Evolutionary conservation across 306 rosid species (phyloP), one percentile per base, ranked within the genome.

Genomic region (Lagenaria siceraria): DNA sequence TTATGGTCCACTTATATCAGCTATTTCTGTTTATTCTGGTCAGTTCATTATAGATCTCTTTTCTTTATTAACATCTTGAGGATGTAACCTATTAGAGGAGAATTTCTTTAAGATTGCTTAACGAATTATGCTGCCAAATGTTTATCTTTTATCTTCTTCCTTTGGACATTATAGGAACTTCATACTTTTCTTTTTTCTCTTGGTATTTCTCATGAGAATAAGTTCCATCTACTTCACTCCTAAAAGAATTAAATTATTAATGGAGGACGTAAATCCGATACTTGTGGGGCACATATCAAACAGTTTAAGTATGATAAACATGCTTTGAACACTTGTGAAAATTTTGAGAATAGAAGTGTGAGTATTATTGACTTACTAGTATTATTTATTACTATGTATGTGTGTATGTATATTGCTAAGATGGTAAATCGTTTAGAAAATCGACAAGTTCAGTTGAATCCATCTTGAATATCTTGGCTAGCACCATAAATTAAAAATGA

Each of bases 1-100:
- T 60, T 90, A 88, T 77, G 96, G 96, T 63, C 96, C 91, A 61
- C 88, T 90, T 38, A 60, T 90, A 76, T 88, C 96, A 33, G 96
- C 96, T 75, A 38, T 90, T 75, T 86, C 96, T 54, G 85, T 90
- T 52, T 79, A 81, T 72, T 87, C 96, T 81, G 86, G 96, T 88
- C 56, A 84, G 88, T 78, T 29, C 18, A 55, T 68, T 78, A 33
- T 38, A 31, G 24, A 43, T 24, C 15, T 40, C 65, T 56, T 24
- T 65, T 75, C 19, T 11, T 66, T 52, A 43, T 43, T 10, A 17
- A 69, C 10, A 69, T 69, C 24, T 11, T 66, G 42, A 69, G 31
- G 10, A 42, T 38, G n/a, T 17, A 8, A 54, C 60, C 69, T 62
- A 63, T 33, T 63, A 17, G 13, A 63, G 46, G 43, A 63, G 42